Conservation (phyloP, 768 basidiomycete species). For the Krasilnikovozyma curviuscula region DNA sequence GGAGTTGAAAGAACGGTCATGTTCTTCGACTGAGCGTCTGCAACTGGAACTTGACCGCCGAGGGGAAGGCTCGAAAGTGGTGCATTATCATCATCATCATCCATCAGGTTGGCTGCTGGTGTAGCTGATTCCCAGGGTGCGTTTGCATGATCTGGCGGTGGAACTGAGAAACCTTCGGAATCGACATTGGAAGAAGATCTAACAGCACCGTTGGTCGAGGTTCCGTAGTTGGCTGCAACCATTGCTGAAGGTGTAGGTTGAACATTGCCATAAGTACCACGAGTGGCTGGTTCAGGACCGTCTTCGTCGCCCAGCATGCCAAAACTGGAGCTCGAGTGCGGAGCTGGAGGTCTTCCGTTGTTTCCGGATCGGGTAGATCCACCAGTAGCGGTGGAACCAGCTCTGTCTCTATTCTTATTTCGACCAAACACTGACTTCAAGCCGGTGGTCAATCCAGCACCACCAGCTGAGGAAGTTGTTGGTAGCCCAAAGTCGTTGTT, state of each 20-base stretch:
- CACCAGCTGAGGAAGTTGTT: neutral
- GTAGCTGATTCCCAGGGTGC: constrained; percentile 21
- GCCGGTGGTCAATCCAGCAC: neutral
- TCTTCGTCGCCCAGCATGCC: constrained; percentile 6
- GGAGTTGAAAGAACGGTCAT: constrained; percentile 23
- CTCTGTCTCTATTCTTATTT: constrained; percentile 8
- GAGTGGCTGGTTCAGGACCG: neutral
- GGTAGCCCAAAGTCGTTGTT: neutral
- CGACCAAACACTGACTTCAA: constrained; percentile 12
- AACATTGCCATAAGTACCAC: neutral
- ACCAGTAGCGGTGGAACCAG: neutral
- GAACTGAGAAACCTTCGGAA: constrained; percentile 28
- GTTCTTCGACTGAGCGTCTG: constrained; percentile 10
- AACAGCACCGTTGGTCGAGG: neutral
- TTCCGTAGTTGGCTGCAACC: neutral
- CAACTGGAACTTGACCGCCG: neutral
- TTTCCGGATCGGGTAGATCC: neutral
- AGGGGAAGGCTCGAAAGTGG: neutral
- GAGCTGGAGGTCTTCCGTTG: neutral
- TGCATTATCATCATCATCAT: constrained; percentile 16
- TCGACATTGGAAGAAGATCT: constrained; percentile 19
- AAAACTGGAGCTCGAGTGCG: neutral
- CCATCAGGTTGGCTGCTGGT: constrained; percentile 13
- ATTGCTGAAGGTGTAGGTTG: neutral
- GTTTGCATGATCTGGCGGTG: constrained; percentile 28